Percentiles rank a stretch among this genome's conserved stretches.
Evolutionary conservation across 495 filamentous ascomycete genomes (phyloP).

Genomic region (Aspergillus indologenus): DNA sequence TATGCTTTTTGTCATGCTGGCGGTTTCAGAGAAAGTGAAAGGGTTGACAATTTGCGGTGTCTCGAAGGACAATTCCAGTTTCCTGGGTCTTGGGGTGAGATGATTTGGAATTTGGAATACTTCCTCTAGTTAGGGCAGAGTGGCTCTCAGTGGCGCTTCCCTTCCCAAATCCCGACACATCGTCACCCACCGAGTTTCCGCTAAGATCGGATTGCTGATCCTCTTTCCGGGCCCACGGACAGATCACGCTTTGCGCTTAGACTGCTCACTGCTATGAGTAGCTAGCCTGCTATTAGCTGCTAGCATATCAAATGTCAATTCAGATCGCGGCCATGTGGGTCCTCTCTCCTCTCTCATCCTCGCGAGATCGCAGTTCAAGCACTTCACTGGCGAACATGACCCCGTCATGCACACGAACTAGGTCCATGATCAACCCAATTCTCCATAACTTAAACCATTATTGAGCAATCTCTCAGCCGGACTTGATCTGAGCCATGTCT

Average conservation of each 20-base stretch:
- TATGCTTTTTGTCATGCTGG: slow-evolving; percentile 20
- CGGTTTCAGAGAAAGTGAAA: slow-evolving; percentile 12
- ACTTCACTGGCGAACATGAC: slow-evolving; percentile 18
- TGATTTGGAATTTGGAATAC: slow-evolving; percentile 27
- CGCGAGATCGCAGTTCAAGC: slow-evolving; percentile 9
- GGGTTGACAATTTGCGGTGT: background rate
- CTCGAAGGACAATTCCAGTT: slow-evolving; percentile 22
- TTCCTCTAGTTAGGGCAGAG: slow-evolving; percentile 17
- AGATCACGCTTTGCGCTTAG: slow-evolving; percentile 14
- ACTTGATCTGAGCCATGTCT: slow-evolving; percentile 7
- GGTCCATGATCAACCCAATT: slow-evolving; percentile 18
- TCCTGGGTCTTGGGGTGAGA: slow-evolving; percentile 12
- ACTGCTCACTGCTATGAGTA: too few relatives aligned
- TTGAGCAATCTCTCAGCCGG: slow-evolving; percentile 19
- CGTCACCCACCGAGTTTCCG: slow-evolving; percentile 14
- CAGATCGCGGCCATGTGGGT: slow-evolving; percentile 22
- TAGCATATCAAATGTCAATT: slow-evolving; percentile 2
- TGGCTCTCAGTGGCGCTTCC: slow-evolving; percentile 9
- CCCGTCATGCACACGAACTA: slow-evolving; percentile 22
- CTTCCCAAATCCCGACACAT: slow-evolving; percentile 19
- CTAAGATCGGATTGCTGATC: slow-evolving; percentile 26
- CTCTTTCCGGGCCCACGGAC: slow-evolving; percentile 10
- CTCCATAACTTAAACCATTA: slow-evolving; percentile 22
- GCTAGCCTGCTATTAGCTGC: too few relatives aligned
- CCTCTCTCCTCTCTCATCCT: slow-evolving; percentile 12